Conservation (phyloP, 1,139 yeast genomes). For the Taphrina deformans region DNA sequence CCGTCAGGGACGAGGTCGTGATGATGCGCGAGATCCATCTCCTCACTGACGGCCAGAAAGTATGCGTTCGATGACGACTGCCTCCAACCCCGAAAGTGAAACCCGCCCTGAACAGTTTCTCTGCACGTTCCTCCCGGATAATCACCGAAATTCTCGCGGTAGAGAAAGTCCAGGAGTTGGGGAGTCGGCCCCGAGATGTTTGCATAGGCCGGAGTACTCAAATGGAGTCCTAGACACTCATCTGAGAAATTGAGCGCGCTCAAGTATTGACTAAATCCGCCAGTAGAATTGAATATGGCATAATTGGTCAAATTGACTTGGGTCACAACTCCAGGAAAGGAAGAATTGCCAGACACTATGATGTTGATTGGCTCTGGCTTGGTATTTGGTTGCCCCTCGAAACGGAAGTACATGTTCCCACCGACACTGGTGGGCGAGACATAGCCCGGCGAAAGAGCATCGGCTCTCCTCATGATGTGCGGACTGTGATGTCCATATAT, state of each 20-base stretch:
- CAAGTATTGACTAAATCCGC: slow-evolving; percentile 10
- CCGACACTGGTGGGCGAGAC: slow-evolving; percentile 13
- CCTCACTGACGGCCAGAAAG: slow-evolving; percentile 24
- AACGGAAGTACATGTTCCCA: slow-evolving; percentile 17
- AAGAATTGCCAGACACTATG: slow-evolving; percentile 9
- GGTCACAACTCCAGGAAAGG: not conserved
- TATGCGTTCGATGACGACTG: not conserved
- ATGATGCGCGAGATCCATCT: slow-evolving; percentile 1
- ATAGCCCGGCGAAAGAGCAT: slow-evolving; percentile 1
- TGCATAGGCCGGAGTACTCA: slow-evolving; percentile 17
- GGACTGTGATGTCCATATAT: not conserved
- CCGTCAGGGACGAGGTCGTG: slow-evolving; percentile 13
- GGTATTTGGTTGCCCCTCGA: slow-evolving; percentile 1
- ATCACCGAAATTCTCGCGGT: slow-evolving; percentile 32
- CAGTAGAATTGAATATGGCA: not conserved
- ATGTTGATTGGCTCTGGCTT: slow-evolving; percentile 27
- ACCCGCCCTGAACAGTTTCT: slow-evolving; percentile 20
- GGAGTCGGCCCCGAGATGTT: not conserved
- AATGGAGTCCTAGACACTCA: slow-evolving; percentile 24
- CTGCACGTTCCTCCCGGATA: slow-evolving; percentile 3
- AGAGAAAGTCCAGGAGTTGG: slow-evolving; percentile 16
- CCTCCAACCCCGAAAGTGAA: slow-evolving; percentile 26
- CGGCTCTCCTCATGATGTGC: not conserved
- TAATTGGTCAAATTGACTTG: not conserved
- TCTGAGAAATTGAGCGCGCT: slow-evolving; percentile 16